Evolutionary conservation across 2,329 filamentous ascomycete species (phyloP).

Genomic region (Diaporthe sp.): DNA sequence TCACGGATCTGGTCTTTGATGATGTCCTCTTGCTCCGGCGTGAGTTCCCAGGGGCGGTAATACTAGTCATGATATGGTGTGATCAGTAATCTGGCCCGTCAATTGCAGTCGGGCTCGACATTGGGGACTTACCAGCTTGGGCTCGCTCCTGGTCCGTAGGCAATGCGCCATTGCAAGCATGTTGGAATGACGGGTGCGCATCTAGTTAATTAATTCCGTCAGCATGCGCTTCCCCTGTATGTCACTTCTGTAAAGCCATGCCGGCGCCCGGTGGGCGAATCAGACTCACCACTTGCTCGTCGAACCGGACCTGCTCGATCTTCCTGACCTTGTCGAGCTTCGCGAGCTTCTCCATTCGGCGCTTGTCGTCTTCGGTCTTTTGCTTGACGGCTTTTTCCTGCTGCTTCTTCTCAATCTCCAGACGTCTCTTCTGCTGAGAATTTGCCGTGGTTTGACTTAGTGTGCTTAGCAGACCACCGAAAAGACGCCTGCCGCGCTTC

Average conservation of each 20-base stretch:
- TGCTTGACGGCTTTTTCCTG: slow-evolving; percentile 82
- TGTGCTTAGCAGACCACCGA: slow-evolving; percentile 84
- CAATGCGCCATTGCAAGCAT: slow-evolving; percentile 80
- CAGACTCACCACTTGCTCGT: slow-evolving; percentile 79
- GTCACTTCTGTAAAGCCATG: slow-evolving; percentile 44
- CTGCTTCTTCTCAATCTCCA: slow-evolving; percentile 86
- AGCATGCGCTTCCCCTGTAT: slow-evolving; percentile 24
- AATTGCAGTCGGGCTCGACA: background rate
- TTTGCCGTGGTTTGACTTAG: slow-evolving; percentile 78
- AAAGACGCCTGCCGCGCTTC: slow-evolving; percentile 86
- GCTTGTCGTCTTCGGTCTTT: slow-evolving; percentile 77
- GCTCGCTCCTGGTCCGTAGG: slow-evolving; percentile 78
- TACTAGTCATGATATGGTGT: slow-evolving; percentile 66
- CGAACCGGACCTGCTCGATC: slow-evolving; percentile 80
- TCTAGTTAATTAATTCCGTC: slow-evolving; percentile 60
- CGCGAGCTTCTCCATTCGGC: slow-evolving; percentile 74
- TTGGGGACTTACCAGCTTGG: slow-evolving; percentile 76
- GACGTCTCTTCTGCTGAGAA: slow-evolving; percentile 76
- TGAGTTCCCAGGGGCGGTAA: slow-evolving; percentile 87
- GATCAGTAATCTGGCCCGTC: slow-evolving; percentile 26
- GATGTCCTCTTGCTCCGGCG: slow-evolving; percentile 74
- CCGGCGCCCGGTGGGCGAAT: background rate
- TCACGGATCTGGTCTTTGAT: slow-evolving; percentile 80
- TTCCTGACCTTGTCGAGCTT: slow-evolving; percentile 72
- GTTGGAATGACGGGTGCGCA: slow-evolving; percentile 81